Percentiles rank a stretch among this genome's conserved stretches.
Conservation (phyloP, 2,329 filamentous ascomycete genomes). For the Scedosporium minutisporum region DNA sequence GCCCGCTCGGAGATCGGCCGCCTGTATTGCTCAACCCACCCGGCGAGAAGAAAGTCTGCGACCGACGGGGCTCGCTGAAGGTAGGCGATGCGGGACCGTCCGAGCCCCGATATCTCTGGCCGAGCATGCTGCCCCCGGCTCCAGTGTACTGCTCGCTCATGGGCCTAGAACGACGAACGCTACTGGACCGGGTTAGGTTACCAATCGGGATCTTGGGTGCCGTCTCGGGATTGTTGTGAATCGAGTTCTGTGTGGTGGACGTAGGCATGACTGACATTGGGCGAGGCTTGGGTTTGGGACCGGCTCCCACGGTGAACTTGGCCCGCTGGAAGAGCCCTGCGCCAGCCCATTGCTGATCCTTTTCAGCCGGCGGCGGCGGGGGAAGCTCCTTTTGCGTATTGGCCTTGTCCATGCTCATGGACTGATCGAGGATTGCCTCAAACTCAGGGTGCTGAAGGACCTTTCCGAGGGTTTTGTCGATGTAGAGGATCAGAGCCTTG, state of each 20-base stretch:
- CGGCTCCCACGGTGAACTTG: constrained; percentile 42
- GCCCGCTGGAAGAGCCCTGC: constrained; percentile 29
- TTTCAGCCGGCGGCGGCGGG: constrained; percentile 41
- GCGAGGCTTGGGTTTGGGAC: constrained; percentile 37
- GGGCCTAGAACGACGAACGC: constrained; percentile 45
- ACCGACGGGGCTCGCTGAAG: constrained; percentile 47
- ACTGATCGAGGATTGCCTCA: constrained; percentile 83
- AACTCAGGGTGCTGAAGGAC: constrained; percentile 91
- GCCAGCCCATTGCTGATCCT: constrained; percentile 13
- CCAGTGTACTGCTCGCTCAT: constrained; percentile 54
- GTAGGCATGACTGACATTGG: constrained; percentile 49
- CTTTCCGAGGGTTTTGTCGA: constrained; percentile 97
- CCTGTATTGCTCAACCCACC: constrained; percentile 37
- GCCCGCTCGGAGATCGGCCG: constrained; percentile 37
- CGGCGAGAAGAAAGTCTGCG: constrained; percentile 54
- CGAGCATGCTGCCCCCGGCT: constrained; percentile 47
- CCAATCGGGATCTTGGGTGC: constrained; percentile 68
- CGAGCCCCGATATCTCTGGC: constrained; percentile 79
- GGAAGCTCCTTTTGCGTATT: constrained; percentile 79
- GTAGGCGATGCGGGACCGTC: constrained; percentile 53
- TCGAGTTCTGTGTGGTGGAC: constrained; percentile 22
- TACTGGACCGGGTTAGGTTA: constrained; percentile 42
- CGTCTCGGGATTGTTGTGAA: constrained; percentile 58
- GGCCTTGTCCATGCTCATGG: constrained; percentile 38
- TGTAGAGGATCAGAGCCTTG: constrained; percentile 93